Conservation (phyloP, 2,329 filamentous ascomycete genomes). For the Paracoccidioides brasiliensis region DNA sequence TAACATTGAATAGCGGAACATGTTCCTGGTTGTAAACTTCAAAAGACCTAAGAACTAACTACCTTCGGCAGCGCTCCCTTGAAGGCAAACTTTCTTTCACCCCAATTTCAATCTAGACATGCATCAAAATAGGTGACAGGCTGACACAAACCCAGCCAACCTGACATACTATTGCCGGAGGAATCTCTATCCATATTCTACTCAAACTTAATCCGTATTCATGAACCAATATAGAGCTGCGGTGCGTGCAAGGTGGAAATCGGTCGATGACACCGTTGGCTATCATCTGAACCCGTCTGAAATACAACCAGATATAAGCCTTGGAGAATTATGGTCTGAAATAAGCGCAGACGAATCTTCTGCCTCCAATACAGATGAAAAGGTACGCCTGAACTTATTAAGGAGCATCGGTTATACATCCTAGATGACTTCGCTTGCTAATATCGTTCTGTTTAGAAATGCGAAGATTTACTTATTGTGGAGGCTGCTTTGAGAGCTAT, state of each 20-base stretch:
- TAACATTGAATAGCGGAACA: no score
- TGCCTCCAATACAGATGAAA: constrained; percentile 7
- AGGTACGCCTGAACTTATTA: constrained; percentile 13
- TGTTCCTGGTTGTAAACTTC: no score
- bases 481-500: constrained; percentile 14
- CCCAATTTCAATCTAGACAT: no score
- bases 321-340: constrained; percentile 19
- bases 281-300: neutral
- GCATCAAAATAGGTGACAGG: neutral
- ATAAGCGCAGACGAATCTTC: constrained; percentile 14
- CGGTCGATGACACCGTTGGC: neutral
- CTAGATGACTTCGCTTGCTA: neutral
- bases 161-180: neutral
- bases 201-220: neutral
- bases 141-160: neutral
- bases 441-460: constrained; percentile 14
- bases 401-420: neutral
- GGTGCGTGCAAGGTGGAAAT: constrained; percentile 5
- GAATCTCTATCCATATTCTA: neutral
- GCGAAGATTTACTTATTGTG: constrained; percentile 21
- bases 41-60: no score
- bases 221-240: constrained; percentile 8
- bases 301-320: neutral
- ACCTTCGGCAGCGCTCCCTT: no score
- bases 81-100: no score